Conservation (phyloP, 345 rosid species). For the Citrus sp. region DNA sequence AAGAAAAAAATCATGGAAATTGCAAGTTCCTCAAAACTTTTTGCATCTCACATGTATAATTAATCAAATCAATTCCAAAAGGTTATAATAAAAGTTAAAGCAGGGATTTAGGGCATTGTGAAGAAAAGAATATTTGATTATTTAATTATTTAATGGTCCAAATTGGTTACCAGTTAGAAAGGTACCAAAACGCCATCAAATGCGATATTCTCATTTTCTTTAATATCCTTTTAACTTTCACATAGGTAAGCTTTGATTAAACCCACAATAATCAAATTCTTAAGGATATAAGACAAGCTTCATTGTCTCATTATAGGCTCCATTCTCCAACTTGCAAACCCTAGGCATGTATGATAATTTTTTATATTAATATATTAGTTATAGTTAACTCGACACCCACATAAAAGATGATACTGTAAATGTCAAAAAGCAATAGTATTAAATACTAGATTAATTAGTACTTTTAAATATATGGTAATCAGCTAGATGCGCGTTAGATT, state of each 20-base stretch:
- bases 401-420: no score
- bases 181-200: neutral
- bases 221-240: neutral
- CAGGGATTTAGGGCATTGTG: neutral
- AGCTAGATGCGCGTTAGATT: no score
- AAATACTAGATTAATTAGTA: no score
- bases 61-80: neutral
- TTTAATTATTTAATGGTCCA: neutral
- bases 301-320: conserved; percentile 4
- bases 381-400: neutral
- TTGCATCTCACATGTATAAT: neutral
- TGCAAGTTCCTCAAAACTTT: neutral
- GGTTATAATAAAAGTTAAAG: neutral
- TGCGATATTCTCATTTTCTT: neutral
- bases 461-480: no score
- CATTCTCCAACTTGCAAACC: conserved; percentile 14
- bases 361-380: neutral
- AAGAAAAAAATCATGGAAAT: neutral
- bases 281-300: conserved; percentile 10
- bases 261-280: neutral
- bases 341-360: neutral
- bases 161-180: neutral
- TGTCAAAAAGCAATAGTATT: no score
- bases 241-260: conserved; percentile 17
- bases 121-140: neutral